phyloP scores from a whole-genome alignment of 2,329 filamentous ascomycete genomes.

The Phaeosphaeriaceae sp. region DNA sequence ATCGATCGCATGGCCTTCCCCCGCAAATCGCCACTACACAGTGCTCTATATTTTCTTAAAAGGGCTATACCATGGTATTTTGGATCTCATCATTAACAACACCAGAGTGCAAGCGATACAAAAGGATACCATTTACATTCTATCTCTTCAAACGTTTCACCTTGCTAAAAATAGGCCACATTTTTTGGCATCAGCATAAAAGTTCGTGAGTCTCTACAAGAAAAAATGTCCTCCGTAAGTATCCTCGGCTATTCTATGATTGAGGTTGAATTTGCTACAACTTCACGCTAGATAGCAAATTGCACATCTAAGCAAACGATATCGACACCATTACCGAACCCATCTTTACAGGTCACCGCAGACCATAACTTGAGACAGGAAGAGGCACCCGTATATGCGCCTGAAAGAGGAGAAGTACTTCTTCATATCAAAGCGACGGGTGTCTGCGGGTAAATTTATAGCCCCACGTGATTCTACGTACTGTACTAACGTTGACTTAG shows the following conservation, averaged over 20 bases:
- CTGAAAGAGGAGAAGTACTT: slow-evolving; percentile 61
- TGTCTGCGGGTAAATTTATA: slow-evolving; percentile 63
- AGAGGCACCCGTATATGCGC: slow-evolving; percentile 63
- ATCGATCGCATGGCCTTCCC: no score
- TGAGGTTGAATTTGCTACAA: slow-evolving; percentile 7
- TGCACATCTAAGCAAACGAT: slow-evolving; percentile 16
- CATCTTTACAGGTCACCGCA: slow-evolving; percentile 64
- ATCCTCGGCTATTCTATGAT: slow-evolving; percentile 3
- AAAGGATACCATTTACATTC: no score
- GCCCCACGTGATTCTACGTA: no score
- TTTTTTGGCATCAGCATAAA: no score
- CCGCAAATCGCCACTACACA: no score
- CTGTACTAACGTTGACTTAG: slow-evolving; percentile 38
- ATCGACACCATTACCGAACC: slow-evolving; percentile 52
- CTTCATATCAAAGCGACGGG: slow-evolving; percentile 68
- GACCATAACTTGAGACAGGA: slow-evolving; percentile 65
- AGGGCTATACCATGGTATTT: no score
- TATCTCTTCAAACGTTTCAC: no score
- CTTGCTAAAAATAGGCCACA: no score
- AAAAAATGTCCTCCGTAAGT: slow-evolving; percentile 27
- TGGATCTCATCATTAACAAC: no score
- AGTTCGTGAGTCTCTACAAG: no score
- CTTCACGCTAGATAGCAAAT: slow-evolving; percentile 14
- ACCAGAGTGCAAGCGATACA: no score
- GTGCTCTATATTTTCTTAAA: no score